Conservation (phyloP, 2,329 filamentous ascomycete genomes). For the Pseudocercospora eumusae region DNA sequence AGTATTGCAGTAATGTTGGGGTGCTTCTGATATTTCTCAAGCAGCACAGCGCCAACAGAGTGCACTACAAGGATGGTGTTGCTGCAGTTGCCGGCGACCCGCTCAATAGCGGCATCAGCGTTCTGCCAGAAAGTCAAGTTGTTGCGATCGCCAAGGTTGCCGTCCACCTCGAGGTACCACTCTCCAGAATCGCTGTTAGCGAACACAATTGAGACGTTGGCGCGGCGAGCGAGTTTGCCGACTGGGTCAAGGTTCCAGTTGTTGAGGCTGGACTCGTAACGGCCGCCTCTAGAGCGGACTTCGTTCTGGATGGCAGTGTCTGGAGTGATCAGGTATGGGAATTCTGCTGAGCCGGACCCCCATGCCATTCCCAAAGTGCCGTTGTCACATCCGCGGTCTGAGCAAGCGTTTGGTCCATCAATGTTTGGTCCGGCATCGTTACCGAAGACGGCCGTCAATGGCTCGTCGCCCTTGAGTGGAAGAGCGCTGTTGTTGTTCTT, state of each 20-base stretch:
- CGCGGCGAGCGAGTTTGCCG: slow-evolving; percentile 36
- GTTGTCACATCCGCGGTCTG: slow-evolving; percentile 49
- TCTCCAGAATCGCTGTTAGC: slow-evolving; percentile 53
- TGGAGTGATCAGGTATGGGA: slow-evolving; percentile 38
- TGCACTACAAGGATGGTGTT: slow-evolving; percentile 39
- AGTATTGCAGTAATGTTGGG: slow-evolving; percentile 39
- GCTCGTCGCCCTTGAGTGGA: slow-evolving; percentile 52
- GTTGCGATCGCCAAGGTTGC: slow-evolving; percentile 51
- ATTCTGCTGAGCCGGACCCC: slow-evolving; percentile 48
- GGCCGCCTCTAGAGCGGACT: slow-evolving; percentile 28
- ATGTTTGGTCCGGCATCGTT: slow-evolving; percentile 51
- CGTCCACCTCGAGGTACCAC: slow-evolving; percentile 50
- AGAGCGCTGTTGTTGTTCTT: slow-evolving; percentile 65
- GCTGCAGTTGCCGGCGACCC: slow-evolving; percentile 39
- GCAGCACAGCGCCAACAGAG: slow-evolving; percentile 33
- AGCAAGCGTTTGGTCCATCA: slow-evolving; percentile 51
- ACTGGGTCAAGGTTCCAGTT: slow-evolving; percentile 32
- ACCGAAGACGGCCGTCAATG: slow-evolving; percentile 53
- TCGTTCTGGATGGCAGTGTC: slow-evolving; percentile 36
- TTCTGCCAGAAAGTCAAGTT: slow-evolving; percentile 50
- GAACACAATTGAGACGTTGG: slow-evolving; percentile 48
- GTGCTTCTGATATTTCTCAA: slow-evolving; percentile 37
- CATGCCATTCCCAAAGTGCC: slow-evolving; percentile 52
- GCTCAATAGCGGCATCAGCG: slow-evolving; percentile 62
- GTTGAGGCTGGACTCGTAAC: slow-evolving; percentile 34